These are phyloP conservation scores for Blastobotrys persicus DNA, from an alignment of 1,139 yeast genomes.

Conservation along the genomic window DNA sequence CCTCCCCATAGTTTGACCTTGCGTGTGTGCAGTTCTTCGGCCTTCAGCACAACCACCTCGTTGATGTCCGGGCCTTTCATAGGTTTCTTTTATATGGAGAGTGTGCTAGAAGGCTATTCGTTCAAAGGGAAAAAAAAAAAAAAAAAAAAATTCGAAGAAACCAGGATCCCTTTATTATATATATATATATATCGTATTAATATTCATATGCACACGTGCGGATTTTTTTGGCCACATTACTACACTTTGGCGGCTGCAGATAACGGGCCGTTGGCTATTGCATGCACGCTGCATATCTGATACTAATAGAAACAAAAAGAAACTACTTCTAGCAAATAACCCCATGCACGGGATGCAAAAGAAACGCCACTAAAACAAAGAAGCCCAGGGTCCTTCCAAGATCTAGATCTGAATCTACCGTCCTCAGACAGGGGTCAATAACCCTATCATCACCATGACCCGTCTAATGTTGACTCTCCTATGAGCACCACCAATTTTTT, in stretches of 20 bases:
- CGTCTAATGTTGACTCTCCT: too few relatives aligned
- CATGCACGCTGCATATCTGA: background rate
- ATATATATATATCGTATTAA: background rate
- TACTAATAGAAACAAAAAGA: background rate
- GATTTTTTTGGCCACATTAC: background rate
- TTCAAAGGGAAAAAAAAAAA: background rate
- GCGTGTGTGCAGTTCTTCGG: conserved; percentile 4
- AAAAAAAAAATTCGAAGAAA: background rate
- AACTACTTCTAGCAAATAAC: background rate
- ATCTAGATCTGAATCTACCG: background rate
- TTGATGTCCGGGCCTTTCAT: conserved; percentile 7
- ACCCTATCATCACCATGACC: too few relatives aligned
- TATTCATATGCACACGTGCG: background rate
- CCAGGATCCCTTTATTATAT: too few relatives aligned
- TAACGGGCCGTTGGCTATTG: background rate
- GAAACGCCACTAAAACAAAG: too few relatives aligned
- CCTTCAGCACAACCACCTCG: conserved; percentile 5
- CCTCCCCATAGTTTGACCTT: conserved; percentile 5
- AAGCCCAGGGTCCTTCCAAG: too few relatives aligned
- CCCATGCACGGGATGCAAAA: background rate
- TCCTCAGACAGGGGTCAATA: too few relatives aligned
- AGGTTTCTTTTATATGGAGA: background rate
- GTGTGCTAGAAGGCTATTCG: background rate
- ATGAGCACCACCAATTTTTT: too few relatives aligned
- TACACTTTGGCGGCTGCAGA: background rate